Base-by-base conservation (phyloP, 139 green algal genomes). In the Astrephomene gubernaculifera region DNA sequence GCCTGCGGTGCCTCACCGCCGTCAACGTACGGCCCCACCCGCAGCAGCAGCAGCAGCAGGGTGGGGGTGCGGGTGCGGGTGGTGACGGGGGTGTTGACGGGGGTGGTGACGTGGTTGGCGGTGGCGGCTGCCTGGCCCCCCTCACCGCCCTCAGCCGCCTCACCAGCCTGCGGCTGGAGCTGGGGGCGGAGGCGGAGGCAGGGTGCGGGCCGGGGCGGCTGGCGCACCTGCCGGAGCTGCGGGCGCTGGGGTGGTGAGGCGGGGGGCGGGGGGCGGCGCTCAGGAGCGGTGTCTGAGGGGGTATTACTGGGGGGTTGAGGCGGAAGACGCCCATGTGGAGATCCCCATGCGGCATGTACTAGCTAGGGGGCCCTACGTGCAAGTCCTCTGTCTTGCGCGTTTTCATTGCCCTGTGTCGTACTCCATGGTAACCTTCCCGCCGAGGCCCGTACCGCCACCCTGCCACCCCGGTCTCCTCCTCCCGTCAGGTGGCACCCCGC, bases 231-330 rank as follows among this genome's bases (percentile, higher is more conserved):
- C 79, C 79, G 44, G 29, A 4, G 21, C 79, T 85, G 44, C 17
- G 64, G 17, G n/a, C 27, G 22, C 31, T 85, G 63, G 79, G 79
- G 21, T 85, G 79, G 79, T 85, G 65, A 27, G 76, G 27, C 17
- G 65, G 35, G 17, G 65, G 65, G 9, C 3, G 10, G 10, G 65
- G n/a, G n/a, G n/a, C n/a, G n/a, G n/a, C n/a, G n/a, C n/a, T n/a
- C n/a, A n/a, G n/a, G n/a, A n/a, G n/a, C n/a, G n/a, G n/a, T n/a
- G n/a, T n/a, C n/a, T 39, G 21, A 24, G 38, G 22, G 38, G 68
- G 68, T 74, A 35, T 29, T 29, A 41, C 29, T 29, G 61, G 27
- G 29, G 61, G 61, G 61, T 14, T 8, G 61, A 27, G 61, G n/a
- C n/a, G n/a, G n/a, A n/a, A n/a, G n/a, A n/a, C n/a, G n/a, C n/a